Evolutionary conservation across 1,284 basidiomycete species (phyloP), one percentile per base, ranked within the genome.

Genomic region (Cryptococcus sp.): DNA sequence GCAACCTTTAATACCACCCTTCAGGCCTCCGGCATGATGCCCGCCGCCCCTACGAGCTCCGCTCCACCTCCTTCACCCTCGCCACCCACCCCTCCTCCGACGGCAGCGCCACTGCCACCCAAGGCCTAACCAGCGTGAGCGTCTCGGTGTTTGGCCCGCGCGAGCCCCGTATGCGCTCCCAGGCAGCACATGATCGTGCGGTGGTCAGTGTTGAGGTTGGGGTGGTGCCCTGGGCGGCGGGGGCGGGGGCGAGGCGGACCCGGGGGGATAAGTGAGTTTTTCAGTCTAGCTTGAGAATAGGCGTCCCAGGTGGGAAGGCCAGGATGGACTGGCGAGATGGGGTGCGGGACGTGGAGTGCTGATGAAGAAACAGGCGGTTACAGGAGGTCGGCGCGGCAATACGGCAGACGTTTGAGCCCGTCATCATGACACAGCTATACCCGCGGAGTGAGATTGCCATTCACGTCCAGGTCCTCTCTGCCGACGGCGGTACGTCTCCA

Each of bases 371-470:
- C 68, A 97, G 95, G 76, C 90, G 93, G 18, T 83, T 91, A 56
- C 80, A 91, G 57, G 95, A 98, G 76, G 82, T 97, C 59, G 89
- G 87, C 1, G 82, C 89, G 1, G 85, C 87, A 13, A 86, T 98
- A 63, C 88, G 91, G 77, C 87, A 90, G 39, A 97, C 95, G 0
- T 98, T 98, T 68, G 93, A 98, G 72, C 91, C 94, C 43, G 91
- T 96, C 52, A 84, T 98, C 40, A 89, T 94, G 72, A 88, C 88
- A 1, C 84, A 84, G 62, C 82, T 98, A 48, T 98, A 95, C 77
- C 95, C 95, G 7, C 87, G 95, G 51, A 89, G 89, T 33, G 86
- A 94, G 73, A 95, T 98, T 73, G 89, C 96, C 76, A 87, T 98
- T 59, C 89, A 88, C 75, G 82, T 98, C 12, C 91, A 95, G 73